phyloP scores from a whole-genome alignment of 495 filamentous ascomycete genomes.

The Aspergillus ellipticus region DNA sequence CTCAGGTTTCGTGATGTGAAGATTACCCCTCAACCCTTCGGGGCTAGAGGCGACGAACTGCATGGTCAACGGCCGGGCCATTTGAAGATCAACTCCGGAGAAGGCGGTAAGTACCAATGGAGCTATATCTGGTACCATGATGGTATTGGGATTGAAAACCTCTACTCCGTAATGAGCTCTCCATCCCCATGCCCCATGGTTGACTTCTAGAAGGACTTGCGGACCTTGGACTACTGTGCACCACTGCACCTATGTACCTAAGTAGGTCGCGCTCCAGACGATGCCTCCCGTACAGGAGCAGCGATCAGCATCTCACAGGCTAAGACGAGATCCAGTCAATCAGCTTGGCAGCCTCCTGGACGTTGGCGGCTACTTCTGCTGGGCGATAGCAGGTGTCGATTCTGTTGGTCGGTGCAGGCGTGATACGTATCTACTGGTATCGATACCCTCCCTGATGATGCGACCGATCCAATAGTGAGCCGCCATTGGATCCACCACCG shows the following conservation, averaged over 20 bases:
- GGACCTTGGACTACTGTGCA: too few relatives aligned
- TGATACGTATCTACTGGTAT: constrained; percentile 6
- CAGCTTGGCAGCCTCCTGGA: neutral
- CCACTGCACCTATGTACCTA: too few relatives aligned
- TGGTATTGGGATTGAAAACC: neutral
- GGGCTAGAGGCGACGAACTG: neutral
- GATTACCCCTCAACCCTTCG: neutral
- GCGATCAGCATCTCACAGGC: neutral
- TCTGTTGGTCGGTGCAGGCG: neutral
- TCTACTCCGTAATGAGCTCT: too few relatives aligned
- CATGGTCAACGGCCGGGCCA: neutral
- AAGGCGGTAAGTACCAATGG: neutral
- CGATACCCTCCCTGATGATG: neutral
- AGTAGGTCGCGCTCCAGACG: too few relatives aligned
- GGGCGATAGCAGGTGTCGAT: neutral
- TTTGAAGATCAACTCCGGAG: neutral
- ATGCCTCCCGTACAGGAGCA: too few relatives aligned
- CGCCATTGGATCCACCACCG: constrained; percentile 7
- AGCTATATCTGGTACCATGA: neutral
- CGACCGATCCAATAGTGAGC: constrained; percentile 13
- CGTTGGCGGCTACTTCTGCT: neutral
- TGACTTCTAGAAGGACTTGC: too few relatives aligned
- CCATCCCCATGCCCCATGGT: too few relatives aligned
- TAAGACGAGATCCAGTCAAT: neutral
- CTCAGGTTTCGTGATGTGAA: neutral